Evolutionary conservation across 2,329 filamentous ascomycete species (phyloP), one percentile per base, ranked within the genome.

Genomic region (Botrytis deweyae): DNA sequence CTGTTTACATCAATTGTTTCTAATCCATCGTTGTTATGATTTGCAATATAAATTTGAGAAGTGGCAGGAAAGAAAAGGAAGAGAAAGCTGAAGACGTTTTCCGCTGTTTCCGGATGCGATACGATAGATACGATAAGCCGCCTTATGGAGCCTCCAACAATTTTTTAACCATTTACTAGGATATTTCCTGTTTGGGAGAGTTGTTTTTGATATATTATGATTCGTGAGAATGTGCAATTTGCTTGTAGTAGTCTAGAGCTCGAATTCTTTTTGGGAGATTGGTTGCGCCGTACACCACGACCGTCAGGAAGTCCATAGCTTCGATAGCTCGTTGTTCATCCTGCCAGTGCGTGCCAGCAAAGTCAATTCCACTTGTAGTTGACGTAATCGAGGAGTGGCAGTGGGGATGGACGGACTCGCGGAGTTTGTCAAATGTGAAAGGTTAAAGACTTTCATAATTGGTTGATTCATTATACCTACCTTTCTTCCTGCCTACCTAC

Each of bases 21-120:
- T 38, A 40, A 65, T 52, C 52, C n/a, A 36, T 40, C 18, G 14
- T 38, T 42, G 33, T 25, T 20, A 68, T 58, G 25, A 68, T 58
- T 55, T 10, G 25, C 33, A 40, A 42, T 42, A n/a, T 14, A 22
- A 49, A 25, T 14, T 33, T 46, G 40, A 52, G 59, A 62, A n/a
- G 71, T 72, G 71, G 63, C 64, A 69, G 71, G 52, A 38, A n/a
- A 38, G 40, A 25, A 58, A 18, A 69, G 25, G 42, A 49, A 52
- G 22, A 59, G 29, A 29, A 40, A 61, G 64, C 42, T 68, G 71
- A 42, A 58, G 38, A 38, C 49, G 66, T 58, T 58, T 68, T 68
- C 63, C 63, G 40, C 42, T 40, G 46, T 46, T 69, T 59, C 71
- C 71, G 71, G 55, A 62, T 72, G 71, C 42, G 64, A 29, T 58